phyloP scores from a whole-genome alignment of 192 early-diverging fungal genomes.

The Coemansia sp. region DNA sequence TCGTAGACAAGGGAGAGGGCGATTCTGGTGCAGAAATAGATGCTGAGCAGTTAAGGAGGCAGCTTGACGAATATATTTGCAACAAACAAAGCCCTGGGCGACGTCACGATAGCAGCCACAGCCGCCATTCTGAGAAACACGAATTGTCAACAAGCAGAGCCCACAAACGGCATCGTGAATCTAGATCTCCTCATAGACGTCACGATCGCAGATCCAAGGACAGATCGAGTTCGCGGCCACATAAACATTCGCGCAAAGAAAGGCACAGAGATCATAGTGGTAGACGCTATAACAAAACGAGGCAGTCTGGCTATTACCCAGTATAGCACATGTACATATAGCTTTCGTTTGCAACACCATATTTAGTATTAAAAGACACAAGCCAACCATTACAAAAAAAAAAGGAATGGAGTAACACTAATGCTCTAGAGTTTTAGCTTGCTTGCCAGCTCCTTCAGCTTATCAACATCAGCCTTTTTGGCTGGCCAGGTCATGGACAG shows the following conservation, averaged over 20 bases:
- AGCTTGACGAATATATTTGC: neutral
- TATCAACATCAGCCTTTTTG: constrained; percentile 57
- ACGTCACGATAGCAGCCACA: constrained; percentile 2
- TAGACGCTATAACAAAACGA: neutral
- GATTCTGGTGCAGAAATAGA: neutral
- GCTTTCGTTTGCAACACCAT: neutral
- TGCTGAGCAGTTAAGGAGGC: neutral
- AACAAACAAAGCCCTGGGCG: neutral
- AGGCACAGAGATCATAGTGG: neutral
- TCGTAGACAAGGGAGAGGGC: neutral
- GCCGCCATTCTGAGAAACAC: neutral
- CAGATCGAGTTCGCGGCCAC: neutral
- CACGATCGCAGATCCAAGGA: neutral
- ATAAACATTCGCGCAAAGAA: neutral
- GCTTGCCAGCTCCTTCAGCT: constrained; percentile 49
- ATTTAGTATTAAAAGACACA: neutral
- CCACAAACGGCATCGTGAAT: neutral
- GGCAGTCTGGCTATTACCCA: too few relatives aligned
- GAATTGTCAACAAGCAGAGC: neutral
- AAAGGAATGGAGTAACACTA: neutral
- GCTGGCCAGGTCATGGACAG: constrained; percentile 69
- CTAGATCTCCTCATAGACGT: neutral
- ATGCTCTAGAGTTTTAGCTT: constrained; percentile 29
- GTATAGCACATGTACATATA: too few relatives aligned
- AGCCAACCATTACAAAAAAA: neutral